Base-by-base conservation (phyloP, 75 land plant genomes). In the Picea glauca region DNA sequence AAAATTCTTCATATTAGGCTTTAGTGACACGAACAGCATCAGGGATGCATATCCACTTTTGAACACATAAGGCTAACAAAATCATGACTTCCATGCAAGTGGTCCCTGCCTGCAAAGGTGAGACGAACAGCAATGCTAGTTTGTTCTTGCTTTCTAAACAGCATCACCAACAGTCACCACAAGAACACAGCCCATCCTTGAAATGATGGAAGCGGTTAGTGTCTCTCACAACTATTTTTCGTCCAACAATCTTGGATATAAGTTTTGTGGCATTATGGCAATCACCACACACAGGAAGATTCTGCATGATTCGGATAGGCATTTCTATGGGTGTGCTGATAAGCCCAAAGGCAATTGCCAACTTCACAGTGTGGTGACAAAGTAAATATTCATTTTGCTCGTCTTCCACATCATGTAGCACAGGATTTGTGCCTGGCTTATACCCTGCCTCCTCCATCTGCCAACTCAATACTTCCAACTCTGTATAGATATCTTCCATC, bases 271-370 rank as follows among this genome's bases (percentile, higher is more conserved):
- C 33, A 8, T 31, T 75, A 61, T 46, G 58, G 32, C 76, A 26
- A 60, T 75, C 76, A 57, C 60, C 76, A 46, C 60, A 57, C 14
- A 75, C 72, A 67, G 20, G 72, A 67, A 67, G 72, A 38, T 67
- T 67, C 38, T 67, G 32, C 72, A 67, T 67, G 38, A 67, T 67
- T 33, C 72, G 14, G 72, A 67, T 67, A 15, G 72, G 35, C 35
- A 18, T 5, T 38, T 43, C 43, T 14, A 38, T 30, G 43, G 72
- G 72, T 67, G 72, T 75, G 33, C 57, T 57, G 60, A 75, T 75
- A 46, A 75, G 18, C 76, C 76, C 76, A 54, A 75, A 75, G 60
- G 76, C 61, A 57, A 75, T 75, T 23, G 76, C 76, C 21, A 75
- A 61, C 67, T 57, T 46, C 76, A 17, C 76, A 57, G 63, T 54